A percentile compares a stretch with the other conserved stretches of the same genome.
These are phyloP conservation scores for Chernovozyma sophiae-reginae DNA, from an alignment of 1,139 yeast genomes.

Conservation along the genomic window DNA sequence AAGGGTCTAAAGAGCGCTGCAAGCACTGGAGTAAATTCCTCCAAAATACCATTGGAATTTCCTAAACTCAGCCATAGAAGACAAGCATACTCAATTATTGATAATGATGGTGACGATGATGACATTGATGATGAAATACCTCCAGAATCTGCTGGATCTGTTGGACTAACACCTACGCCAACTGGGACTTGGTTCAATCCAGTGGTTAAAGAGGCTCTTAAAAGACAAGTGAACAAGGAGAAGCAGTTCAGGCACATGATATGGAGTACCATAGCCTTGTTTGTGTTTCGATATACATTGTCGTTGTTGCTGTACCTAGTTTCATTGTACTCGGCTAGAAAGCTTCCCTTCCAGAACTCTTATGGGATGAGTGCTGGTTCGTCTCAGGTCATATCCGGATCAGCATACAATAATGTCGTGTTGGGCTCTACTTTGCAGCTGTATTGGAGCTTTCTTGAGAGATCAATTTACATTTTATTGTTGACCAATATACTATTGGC, in stretches of 20 bases:
- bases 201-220: slow-evolving; percentile 31
- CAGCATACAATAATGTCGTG: too few relatives aligned
- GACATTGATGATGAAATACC: slow-evolving; percentile 17
- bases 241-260: slow-evolving; percentile 20
- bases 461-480: slow-evolving; percentile 11
- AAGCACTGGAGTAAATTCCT: background rate
- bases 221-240: slow-evolving; percentile 33
- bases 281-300: slow-evolving; percentile 13
- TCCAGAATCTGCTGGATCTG: background rate
- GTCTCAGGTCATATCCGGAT: too few relatives aligned
- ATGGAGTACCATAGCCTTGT: slow-evolving; percentile 15
- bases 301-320: background rate
- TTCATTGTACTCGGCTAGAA: slow-evolving; percentile 5
- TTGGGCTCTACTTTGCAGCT: too few relatives aligned
- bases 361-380: too few relatives aligned
- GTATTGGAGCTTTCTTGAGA: slow-evolving; percentile 1
- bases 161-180: slow-evolving; percentile 1
- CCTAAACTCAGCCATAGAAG: slow-evolving; percentile 2
- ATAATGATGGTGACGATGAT: slow-evolving; percentile 10
- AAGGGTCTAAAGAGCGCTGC: background rate
- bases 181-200: slow-evolving; percentile 44
- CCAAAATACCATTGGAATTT: slow-evolving; percentile 1
- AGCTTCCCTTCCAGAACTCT: slow-evolving; percentile 9
- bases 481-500: slow-evolving; percentile 16
- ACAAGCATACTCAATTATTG: background rate